A percentile compares a stretch with the other conserved stretches of the same genome.
These are phyloP conservation scores for Quercus phellos DNA, from an alignment of 331 rosid genomes.

Conservation along the genomic window DNA sequence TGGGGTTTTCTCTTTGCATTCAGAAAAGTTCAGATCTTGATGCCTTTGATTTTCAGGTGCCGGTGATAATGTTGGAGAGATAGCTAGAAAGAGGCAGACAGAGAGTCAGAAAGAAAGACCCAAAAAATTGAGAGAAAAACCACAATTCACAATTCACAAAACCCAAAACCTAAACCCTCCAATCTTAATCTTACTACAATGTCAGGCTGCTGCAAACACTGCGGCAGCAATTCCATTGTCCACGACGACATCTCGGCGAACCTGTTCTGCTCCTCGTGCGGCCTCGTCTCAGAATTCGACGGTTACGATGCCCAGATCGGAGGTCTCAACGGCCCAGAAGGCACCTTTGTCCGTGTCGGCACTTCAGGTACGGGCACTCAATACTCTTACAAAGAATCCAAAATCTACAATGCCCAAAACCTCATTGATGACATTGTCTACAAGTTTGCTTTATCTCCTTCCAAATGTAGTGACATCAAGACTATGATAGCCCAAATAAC, in stretches of 20 bases:
- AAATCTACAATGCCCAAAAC: conserved; percentile 41
- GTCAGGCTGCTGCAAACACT: conserved; percentile 36
- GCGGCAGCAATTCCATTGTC: conserved; percentile 38
- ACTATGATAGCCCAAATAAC: conserved; percentile 48
- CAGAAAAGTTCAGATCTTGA: too few relatives aligned
- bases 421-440: conserved; percentile 37
- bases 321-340: conserved; percentile 50
- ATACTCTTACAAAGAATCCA: conserved; percentile 39
- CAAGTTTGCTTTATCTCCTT: conserved; percentile 36
- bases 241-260: conserved; percentile 40
- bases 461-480: conserved; percentile 30
- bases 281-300: conserved; percentile 43
- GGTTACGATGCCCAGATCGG: conserved; percentile 45
- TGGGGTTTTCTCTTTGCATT: too few relatives aligned
- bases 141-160: too few relatives aligned
- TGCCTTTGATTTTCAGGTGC: too few relatives aligned
- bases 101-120: too few relatives aligned
- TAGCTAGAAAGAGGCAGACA: too few relatives aligned
- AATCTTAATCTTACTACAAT: conserved; percentile 1
- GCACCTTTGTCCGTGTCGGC: conserved; percentile 55
- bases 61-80: too few relatives aligned
- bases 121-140: too few relatives aligned
- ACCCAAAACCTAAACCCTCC: too few relatives aligned
- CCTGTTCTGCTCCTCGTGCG: conserved; percentile 40
- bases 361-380: conserved; percentile 44